Base-by-base conservation (phyloP, 305 asterid species). In the Fraxinus platypoda region DNA sequence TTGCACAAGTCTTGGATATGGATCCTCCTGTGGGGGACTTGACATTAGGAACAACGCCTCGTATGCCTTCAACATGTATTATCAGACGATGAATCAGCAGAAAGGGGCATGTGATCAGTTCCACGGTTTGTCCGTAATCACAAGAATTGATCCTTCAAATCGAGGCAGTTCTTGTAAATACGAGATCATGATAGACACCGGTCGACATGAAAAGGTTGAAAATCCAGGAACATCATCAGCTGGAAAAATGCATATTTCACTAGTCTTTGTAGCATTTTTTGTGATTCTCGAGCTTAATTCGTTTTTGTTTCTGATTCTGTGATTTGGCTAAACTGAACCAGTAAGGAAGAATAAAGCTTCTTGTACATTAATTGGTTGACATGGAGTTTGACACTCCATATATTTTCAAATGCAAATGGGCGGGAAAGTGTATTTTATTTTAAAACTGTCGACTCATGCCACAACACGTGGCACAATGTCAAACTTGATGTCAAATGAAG, bases 1-100 rank as follows among this genome's bases (percentile, higher is more conserved):
- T 80, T 95, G 99, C 90, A 95, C 98, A 30, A 91, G 97, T 31
- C 93, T 94, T 0, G 97, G 95, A 25, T 87, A 21, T 25, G 97
- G 98, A 11, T 91, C 97, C 0, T 91, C 98, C 0, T 94, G 98
- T 41, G 93, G 86, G 1, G 87, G 82, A 1, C 3, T 93, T 59
- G 95, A 93, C 30, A 88, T 78, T 0, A 76, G 80, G 43, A 54
- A 86, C 49, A 94, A 94, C 21, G 97, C 95, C 23, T 93, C 97
- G 0, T 93, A 91, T 21, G 98, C 96, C 3, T 94, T 94, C 21
- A 94, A 94, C 72, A 86, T 86, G 90, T 94, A 89, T 75, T 94
- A 89, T 30, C 98, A 94, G 90, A 89, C 93, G 3, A 71, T 86
- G 93, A 86, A 91, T 78, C 98, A 93, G 82, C 89, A 76, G 87